Evolutionary conservation across 352 stramenopile genomes (phyloP), one percentile per base, ranked within the genome.

Genomic region (Phytophthora litchii): DNA sequence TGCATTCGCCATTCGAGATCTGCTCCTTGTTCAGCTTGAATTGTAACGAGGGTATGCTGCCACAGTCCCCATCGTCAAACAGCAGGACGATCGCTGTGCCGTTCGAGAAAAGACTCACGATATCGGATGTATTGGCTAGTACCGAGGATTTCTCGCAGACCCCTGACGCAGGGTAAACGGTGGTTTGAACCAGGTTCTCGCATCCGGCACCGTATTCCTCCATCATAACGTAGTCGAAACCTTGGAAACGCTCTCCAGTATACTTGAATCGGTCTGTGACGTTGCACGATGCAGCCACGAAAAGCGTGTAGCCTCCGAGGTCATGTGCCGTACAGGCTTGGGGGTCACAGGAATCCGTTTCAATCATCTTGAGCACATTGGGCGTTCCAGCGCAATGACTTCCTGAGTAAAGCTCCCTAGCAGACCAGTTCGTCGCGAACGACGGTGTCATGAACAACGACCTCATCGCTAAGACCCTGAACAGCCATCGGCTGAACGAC

Each of bases 181-280:
- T 65, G 2, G 61, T 68, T 29, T 68, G 61, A 9, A 62, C 32
- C 38, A 74, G 48, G 27, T 62, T 29, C n/a, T 60, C 16, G 10
- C 66, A 74, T 0, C 41, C 46, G 34, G 27, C 36, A n/a, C 43
- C 53, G 42, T 71, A 74, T 17, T 64, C 55, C 35, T 71, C 66
- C 60, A 74, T 71, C 41, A 74, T 68, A 3, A 74, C 56, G 47
- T 65, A 71, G 61, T 64, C 56, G 56, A 68, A 60, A 0, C 23
- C 66, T 10, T 50, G 49, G 37, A 74, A 71, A 6, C 40, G 34
- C 5, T 71, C 51, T n/a, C 55, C 13, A 0, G 54, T 64, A 25
- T 65, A 74, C 21, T 60, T 35, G 61, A 74, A 74, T 11, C 66
- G 60, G 29, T 74, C 61, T 1, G 45, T 58, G 29, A 74, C 21